phyloP scores from a whole-genome alignment of 1,284 basidiomycete genomes.

The Ceratobasidium sp. region DNA sequence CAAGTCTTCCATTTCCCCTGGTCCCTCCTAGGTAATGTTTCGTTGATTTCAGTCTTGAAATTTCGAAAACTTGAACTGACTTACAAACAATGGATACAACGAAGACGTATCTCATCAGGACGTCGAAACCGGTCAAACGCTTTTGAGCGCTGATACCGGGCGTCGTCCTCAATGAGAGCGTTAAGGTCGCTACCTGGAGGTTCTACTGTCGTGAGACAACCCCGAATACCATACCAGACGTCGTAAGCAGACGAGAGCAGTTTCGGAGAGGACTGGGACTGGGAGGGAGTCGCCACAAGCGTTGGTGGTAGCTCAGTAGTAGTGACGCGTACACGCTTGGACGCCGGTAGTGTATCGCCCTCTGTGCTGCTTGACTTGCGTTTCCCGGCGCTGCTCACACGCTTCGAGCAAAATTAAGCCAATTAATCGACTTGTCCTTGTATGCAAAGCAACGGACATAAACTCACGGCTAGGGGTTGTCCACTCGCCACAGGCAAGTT shows the following conservation, averaged over 20 bases:
- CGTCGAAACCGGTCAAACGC: slow-evolving; percentile 2
- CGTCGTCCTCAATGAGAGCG: too few relatives aligned
- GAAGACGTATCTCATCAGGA: background rate
- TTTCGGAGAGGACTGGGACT: background rate
- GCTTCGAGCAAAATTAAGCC: background rate
- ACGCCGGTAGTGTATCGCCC: background rate
- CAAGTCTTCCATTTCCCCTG: slow-evolving; percentile 1
- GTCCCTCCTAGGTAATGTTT: background rate
- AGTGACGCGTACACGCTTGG: background rate
- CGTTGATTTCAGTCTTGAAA: background rate
- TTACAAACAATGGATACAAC: slow-evolving; percentile 30
- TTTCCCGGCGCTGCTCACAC: background rate
- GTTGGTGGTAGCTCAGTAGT: slow-evolving; percentile 5
- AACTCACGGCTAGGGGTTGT: background rate
- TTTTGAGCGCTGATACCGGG: slow-evolving; percentile 13
- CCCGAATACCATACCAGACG: background rate
- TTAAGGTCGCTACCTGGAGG: slow-evolving; percentile 10
- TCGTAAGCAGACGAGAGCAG: background rate
- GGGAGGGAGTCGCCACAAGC: background rate
- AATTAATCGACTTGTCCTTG: background rate
- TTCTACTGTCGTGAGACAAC: background rate
- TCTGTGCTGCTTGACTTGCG: background rate
- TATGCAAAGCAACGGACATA: background rate
- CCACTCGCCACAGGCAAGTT: background rate
- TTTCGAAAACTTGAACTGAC: background rate